Evolutionary conservation across 148 eudicot genomes (phyloP).

Genomic region (Rhododendron williamsianum): DNA sequence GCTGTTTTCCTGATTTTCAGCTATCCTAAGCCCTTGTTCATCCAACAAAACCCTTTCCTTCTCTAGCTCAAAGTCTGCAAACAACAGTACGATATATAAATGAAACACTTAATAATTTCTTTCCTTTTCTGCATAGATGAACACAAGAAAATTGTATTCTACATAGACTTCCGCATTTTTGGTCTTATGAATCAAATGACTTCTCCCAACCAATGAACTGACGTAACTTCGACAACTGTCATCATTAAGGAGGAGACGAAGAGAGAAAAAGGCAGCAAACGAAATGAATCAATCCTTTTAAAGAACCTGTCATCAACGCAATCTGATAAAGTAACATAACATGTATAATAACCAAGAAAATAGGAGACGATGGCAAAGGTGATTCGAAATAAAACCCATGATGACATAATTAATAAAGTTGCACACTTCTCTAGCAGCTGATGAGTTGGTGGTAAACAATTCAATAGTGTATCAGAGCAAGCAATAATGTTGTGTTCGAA

Average conservation of each 20-base stretch:
- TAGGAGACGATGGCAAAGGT: not conserved
- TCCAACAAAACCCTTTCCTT: conserved; percentile 84
- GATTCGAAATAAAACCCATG: not conserved
- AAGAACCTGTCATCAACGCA: not conserved
- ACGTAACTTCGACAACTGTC: not conserved
- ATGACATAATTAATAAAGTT: not conserved
- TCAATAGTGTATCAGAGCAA: not conserved
- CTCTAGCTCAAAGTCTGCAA: conserved; percentile 90
- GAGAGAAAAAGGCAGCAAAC: not conserved
- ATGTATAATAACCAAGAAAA: not conserved
- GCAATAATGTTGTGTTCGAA: not conserved
- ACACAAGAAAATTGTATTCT: not conserved
- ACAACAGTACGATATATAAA: not conserved
- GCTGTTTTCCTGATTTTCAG: conserved; percentile 95
- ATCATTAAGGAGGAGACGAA: not conserved
- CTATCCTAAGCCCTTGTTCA: conserved; percentile 95
- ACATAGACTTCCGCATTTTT: not conserved
- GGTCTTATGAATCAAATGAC: not conserved
- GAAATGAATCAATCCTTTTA: not conserved
- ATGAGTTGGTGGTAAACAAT: not conserved
- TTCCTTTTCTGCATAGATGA: not conserved
- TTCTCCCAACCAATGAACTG: not conserved
- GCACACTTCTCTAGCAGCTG: not conserved
- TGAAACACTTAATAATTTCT: not conserved
- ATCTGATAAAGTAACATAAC: not conserved